phyloP scores from a whole-genome alignment of 1,139 yeast genomes.

The Yarrowia galli region DNA sequence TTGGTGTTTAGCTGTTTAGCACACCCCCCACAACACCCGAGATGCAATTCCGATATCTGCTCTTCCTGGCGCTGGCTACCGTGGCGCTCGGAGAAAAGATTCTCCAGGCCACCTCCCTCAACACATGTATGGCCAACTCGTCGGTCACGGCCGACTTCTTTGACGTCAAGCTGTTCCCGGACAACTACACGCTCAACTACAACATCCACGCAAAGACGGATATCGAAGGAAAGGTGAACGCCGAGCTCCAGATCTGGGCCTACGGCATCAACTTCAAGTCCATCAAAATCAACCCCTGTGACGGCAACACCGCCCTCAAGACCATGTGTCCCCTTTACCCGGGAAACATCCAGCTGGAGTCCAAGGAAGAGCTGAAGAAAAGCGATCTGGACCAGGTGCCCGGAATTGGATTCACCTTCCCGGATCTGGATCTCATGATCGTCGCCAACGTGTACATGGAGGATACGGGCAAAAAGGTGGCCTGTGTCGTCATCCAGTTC shows the following conservation, averaged over 20 bases:
- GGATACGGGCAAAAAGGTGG: constrained; percentile 57
- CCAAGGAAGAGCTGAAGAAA: constrained; percentile 58
- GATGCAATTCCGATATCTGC: constrained; percentile 34
- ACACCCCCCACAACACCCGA: constrained; percentile 1
- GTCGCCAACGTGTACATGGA: constrained; percentile 63
- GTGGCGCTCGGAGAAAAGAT: constrained; percentile 43
- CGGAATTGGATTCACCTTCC: constrained; percentile 83
- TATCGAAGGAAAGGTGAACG: constrained; percentile 75
- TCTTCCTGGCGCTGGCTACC: constrained; percentile 37
- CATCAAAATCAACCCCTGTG: constrained; percentile 70
- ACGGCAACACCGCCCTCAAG: constrained; percentile 53
- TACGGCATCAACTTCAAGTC: constrained; percentile 78
- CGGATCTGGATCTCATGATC: constrained; percentile 94
- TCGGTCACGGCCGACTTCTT: constrained; percentile 83
- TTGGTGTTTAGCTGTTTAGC: neutral
- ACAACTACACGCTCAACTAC: constrained; percentile 66
- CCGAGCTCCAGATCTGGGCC: constrained; percentile 71
- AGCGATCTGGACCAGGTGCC: constrained; percentile 68
- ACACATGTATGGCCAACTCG: constrained; percentile 93
- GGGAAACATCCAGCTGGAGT: constrained; percentile 80
- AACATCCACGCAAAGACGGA: constrained; percentile 81
- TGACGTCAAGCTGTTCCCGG: constrained; percentile 75
- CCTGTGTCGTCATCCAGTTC: constrained; percentile 89
- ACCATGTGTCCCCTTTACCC: constrained; percentile 82
- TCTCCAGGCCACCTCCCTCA: constrained; percentile 59